Percentiles rank a stretch among this genome's conserved stretches.
phyloP scores from a whole-genome alignment of 225 moss, liverwort and hornwort species.

The Takakia lepidozioides region DNA sequence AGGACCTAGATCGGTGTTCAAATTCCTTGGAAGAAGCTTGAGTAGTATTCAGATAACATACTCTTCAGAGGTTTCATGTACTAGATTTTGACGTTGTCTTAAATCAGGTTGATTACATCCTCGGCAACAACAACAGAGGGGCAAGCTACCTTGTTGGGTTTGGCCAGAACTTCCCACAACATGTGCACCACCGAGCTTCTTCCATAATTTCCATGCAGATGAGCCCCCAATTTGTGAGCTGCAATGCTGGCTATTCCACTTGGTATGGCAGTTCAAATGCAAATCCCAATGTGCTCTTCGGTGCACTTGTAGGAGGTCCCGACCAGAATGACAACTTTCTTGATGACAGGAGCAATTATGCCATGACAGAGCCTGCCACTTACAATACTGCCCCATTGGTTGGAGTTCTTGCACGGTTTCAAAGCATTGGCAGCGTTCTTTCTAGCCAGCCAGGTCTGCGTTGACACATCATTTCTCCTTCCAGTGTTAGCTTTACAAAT shows the following conservation, averaged over 20 bases:
- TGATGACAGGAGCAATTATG: constrained; percentile 54
- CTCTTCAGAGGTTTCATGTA: too few relatives aligned
- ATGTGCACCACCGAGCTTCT: constrained; percentile 76
- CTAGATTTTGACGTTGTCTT: too few relatives aligned
- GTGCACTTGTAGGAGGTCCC: constrained; percentile 78
- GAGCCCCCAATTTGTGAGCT: constrained; percentile 15
- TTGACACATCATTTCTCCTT: too few relatives aligned
- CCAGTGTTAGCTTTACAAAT: too few relatives aligned
- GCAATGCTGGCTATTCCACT: constrained; percentile 36
- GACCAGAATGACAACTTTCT: constrained; percentile 56
- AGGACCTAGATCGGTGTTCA: too few relatives aligned
- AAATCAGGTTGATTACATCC: too few relatives aligned
- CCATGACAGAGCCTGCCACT: constrained; percentile 39
- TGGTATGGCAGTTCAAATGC: constrained; percentile 33
- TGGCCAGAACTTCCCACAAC: constrained; percentile 38
- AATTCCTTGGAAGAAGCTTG: too few relatives aligned
- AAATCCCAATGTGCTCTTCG: constrained; percentile 53
- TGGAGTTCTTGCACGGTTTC: constrained; percentile 46
- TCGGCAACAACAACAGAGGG: too few relatives aligned
- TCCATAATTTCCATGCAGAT: constrained; percentile 28
- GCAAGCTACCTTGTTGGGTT: too few relatives aligned
- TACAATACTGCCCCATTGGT: constrained; percentile 76
- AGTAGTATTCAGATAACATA: too few relatives aligned
- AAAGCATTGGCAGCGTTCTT: constrained; percentile 8
- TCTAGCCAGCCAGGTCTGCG: too few relatives aligned